Conservation (phyloP, 495 filamentous ascomycete genomes). For the Hyaloscypha hepaticicola region DNA sequence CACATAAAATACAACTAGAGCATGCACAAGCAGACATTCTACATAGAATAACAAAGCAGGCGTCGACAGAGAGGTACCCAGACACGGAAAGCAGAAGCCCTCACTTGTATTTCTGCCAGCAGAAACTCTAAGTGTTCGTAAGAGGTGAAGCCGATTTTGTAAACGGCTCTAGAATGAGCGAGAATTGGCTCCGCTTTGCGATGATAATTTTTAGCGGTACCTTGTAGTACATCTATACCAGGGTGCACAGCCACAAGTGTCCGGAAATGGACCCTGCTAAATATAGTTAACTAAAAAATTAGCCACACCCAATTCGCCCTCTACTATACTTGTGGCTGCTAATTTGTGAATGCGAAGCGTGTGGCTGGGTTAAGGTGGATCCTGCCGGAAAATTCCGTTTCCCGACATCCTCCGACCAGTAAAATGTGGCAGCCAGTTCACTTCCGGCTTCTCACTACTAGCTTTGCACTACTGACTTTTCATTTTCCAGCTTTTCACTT, state of each 20-base stretch:
- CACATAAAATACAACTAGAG: too few relatives aligned
- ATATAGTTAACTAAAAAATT: slow-evolving; percentile 9
- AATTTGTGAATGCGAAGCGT: slow-evolving; percentile 8
- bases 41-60: too few relatives aligned
- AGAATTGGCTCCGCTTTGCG: neutral
- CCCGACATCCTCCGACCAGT: slow-evolving; percentile 17
- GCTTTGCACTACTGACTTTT: slow-evolving; percentile 5
- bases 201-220: slow-evolving; percentile 2
- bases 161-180: neutral
- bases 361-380: slow-evolving; percentile 14
- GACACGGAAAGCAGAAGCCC: too few relatives aligned
- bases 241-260: slow-evolving; percentile 19
- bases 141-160: too few relatives aligned
- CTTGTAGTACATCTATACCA: slow-evolving; percentile 8
- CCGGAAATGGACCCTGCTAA: slow-evolving; percentile 3
- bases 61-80: too few relatives aligned
- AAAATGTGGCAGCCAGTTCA: slow-evolving; percentile 17
- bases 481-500: neutral
- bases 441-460: slow-evolving; percentile 17
- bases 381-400: slow-evolving; percentile 15
- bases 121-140: too few relatives aligned
- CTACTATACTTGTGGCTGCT: slow-evolving; percentile 14
- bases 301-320: slow-evolving; percentile 22
- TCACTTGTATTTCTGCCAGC: too few relatives aligned
- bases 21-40: too few relatives aligned